Conservation (phyloP, 495 filamentous ascomycete species). For the Friedmanniomyces endolithicus region DNA sequence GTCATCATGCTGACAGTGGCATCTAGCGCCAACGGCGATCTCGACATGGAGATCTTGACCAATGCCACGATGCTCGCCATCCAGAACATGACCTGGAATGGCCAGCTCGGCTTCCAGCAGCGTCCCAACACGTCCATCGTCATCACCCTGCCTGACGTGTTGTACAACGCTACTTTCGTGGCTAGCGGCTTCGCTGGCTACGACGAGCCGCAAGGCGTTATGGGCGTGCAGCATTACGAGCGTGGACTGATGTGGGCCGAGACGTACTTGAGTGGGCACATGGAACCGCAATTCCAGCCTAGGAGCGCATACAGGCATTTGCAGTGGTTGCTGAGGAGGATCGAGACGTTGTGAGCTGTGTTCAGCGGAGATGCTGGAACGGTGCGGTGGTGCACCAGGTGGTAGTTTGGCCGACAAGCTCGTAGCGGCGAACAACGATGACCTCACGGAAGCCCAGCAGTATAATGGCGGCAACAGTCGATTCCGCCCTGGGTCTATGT, state of each 20-base stretch:
- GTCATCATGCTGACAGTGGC: conserved; percentile 25
- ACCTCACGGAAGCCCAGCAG: no score
- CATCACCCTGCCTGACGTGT: conserved; percentile 16
- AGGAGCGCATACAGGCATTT: conserved; percentile 16
- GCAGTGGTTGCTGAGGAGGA: conserved; percentile 23
- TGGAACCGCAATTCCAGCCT: conserved; percentile 4
- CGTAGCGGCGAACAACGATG: background rate
- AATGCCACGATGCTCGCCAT: conserved; percentile 43
- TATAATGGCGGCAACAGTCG: no score
- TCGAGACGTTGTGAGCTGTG: conserved; percentile 7
- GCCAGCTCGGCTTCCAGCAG: conserved; percentile 47
- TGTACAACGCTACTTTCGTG: conserved; percentile 18
- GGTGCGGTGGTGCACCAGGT: no score
- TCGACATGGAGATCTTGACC: conserved; percentile 46
- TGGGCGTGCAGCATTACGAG: conserved; percentile 35
- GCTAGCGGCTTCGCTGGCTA: conserved; percentile 11
- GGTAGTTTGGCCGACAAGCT: background rate
- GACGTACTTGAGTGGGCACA: conserved; percentile 6
- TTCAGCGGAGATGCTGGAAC: no score
- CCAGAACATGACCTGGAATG: conserved; percentile 49
- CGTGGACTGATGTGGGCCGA: conserved; percentile 48
- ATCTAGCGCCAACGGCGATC: conserved; percentile 43
- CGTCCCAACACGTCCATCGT: conserved; percentile 14
- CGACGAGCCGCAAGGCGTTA: conserved; percentile 27
- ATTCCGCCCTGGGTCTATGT: no score